Percentiles rank a stretch among this genome's conserved stretches.
These are phyloP conservation scores for Simplicillium aogashimaense DNA, from an alignment of 2,329 filamentous ascomycete genomes.

Conservation along the genomic window DNA sequence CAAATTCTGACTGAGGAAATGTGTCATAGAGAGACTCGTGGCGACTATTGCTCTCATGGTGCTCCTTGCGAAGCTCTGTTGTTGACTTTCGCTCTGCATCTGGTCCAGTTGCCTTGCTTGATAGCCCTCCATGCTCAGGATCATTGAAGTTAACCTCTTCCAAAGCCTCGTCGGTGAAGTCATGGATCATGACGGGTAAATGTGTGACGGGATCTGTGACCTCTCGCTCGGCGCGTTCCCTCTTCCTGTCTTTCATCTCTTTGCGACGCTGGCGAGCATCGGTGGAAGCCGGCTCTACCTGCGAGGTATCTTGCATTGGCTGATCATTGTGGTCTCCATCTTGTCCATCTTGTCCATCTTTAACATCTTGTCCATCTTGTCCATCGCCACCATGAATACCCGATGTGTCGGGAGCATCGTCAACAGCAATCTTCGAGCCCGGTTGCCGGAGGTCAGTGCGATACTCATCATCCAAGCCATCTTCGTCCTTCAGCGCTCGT, in stretches of 20 bases:
- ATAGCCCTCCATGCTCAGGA: too few relatives aligned
- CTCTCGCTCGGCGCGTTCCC: constrained; percentile 40
- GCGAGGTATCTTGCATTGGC: constrained; percentile 22
- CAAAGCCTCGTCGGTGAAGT: constrained; percentile 56
- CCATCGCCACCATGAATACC: too few relatives aligned
- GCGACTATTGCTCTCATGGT: too few relatives aligned
- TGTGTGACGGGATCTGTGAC: constrained; percentile 68
- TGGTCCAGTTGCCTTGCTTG: too few relatives aligned
- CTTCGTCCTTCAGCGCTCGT: constrained; percentile 22
- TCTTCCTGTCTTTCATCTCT: constrained; percentile 32
- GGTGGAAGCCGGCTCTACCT: constrained; percentile 22
- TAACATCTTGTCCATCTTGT: constrained; percentile 5
- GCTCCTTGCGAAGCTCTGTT: background rate
- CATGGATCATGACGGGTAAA: constrained; percentile 57
- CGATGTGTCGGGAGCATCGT: too few relatives aligned
- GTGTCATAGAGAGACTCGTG: too few relatives aligned
- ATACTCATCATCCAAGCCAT: constrained; percentile 7
- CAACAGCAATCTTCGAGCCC: too few relatives aligned
- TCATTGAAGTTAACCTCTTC: constrained; percentile 20
- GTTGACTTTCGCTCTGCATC: too few relatives aligned
- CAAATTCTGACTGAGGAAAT: too few relatives aligned
- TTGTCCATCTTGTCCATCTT: background rate
- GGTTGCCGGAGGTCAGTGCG: background rate
- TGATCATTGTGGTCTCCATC: constrained; percentile 10
- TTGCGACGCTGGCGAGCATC: constrained; percentile 38